Evolutionary conservation across 768 basidiomycete species (phyloP).

Genomic region (Amanita muscaria): DNA sequence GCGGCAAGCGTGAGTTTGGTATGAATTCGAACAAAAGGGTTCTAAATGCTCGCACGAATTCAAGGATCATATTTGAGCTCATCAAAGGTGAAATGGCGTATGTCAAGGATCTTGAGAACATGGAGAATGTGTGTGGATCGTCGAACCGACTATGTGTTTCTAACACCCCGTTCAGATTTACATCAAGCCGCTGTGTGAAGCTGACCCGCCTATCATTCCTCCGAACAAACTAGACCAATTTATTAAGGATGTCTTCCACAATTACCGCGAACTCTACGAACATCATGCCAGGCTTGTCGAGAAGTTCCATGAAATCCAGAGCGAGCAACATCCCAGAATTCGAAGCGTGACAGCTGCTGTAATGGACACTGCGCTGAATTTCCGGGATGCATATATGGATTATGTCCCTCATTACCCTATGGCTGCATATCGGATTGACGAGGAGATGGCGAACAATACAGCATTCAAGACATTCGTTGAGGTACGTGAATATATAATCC

Average conservation of each 20-base stretch:
- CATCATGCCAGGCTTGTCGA: conserved; percentile 76
- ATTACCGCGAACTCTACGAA: conserved; percentile 64
- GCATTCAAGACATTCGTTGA: conserved; percentile 76
- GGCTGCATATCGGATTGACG: conserved; percentile 79
- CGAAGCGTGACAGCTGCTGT: conserved; percentile 78
- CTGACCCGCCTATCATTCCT: conserved; percentile 74
- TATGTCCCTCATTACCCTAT: conserved; percentile 91
- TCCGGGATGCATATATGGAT: conserved; percentile 87
- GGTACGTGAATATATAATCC: conserved; percentile 30
- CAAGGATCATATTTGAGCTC: conserved; percentile 85
- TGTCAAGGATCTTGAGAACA: conserved; percentile 88
- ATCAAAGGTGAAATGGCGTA: conserved; percentile 97
- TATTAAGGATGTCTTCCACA: conserved; percentile 84
- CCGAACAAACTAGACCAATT: conserved; percentile 65
- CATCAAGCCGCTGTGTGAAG: conserved; percentile 62
- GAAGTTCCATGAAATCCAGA: conserved; percentile 75
- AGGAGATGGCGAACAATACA: conserved; percentile 75
- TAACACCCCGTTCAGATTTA: conserved; percentile 52
- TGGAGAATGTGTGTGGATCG: conserved; percentile 54
- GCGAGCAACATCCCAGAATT: conserved; percentile 79
- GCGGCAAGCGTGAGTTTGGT: conserved; percentile 58
- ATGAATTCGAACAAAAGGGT: background rate
- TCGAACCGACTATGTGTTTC: background rate
- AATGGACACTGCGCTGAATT: conserved; percentile 83
- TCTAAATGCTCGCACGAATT: conserved; percentile 3